Conservation (phyloP, 306 rosid species). For the Castanea sativa region DNA sequence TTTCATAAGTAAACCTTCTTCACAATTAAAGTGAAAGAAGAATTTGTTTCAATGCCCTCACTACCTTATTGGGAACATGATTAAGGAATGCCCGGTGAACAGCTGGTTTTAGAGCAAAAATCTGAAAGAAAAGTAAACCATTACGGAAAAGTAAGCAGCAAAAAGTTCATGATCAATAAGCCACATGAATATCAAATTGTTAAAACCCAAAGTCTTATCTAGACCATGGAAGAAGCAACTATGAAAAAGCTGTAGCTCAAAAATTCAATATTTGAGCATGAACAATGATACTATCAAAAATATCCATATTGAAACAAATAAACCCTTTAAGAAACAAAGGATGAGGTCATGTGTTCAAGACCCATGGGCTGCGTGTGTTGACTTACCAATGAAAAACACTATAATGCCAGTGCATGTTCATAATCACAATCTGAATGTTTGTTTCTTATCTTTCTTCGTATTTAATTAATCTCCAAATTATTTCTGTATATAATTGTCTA, state of each 20-base stretch:
- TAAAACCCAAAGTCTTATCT: background rate
- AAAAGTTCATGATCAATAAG: background rate
- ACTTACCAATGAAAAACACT: too few relatives aligned
- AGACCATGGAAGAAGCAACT: background rate
- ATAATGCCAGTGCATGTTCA: background rate
- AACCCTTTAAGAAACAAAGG: background rate
- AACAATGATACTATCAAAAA: background rate
- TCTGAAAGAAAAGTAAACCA: slow-evolving; percentile 46
- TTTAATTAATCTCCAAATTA: background rate
- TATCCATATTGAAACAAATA: background rate
- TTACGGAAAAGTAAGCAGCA: slow-evolving; percentile 11
- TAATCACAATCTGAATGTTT: background rate
- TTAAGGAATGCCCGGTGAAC: slow-evolving; percentile 87
- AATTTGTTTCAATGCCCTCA: slow-evolving; percentile 21
- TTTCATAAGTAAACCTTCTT: background rate
- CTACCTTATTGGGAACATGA: slow-evolving; percentile 84
- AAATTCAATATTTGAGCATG: slow-evolving; percentile 6
- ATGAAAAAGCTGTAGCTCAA: background rate
- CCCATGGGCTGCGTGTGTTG: too few relatives aligned
- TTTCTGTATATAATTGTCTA: background rate
- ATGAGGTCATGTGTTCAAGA: too few relatives aligned
- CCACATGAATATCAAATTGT: background rate
- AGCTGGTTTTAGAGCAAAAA: slow-evolving; percentile 92
- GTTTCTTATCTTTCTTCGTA: background rate
- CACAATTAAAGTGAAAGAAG: background rate